These are phyloP conservation scores for Guyanaporus albipodus DNA, from an alignment of 768 basidiomycete genomes.

Conservation along the genomic window DNA sequence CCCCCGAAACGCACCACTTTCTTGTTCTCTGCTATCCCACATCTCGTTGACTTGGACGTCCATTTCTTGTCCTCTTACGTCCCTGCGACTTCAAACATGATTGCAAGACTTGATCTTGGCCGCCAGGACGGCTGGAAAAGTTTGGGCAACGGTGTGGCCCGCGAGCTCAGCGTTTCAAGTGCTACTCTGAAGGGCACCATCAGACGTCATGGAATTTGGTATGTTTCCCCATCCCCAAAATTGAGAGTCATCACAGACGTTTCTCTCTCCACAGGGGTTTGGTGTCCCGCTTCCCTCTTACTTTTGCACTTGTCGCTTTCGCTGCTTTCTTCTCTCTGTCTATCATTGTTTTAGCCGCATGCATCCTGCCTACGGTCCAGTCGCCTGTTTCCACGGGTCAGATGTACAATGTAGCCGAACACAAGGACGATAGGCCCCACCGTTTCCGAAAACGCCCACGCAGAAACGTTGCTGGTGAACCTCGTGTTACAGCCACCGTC, in stretches of 20 bases:
- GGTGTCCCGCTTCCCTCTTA: constrained; percentile 63
- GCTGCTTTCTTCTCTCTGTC: constrained; percentile 46
- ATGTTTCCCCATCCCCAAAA: constrained; percentile 17
- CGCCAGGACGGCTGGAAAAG: constrained; percentile 70
- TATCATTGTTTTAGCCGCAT: constrained; percentile 44
- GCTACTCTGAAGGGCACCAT: constrained; percentile 61
- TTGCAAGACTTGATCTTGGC: constrained; percentile 68
- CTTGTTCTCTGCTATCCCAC: constrained; percentile 38
- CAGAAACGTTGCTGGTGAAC: constrained; percentile 18
- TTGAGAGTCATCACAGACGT: not conserved
- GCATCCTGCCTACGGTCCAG: constrained; percentile 47
- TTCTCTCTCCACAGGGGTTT: constrained; percentile 47
- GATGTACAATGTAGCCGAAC: not conserved
- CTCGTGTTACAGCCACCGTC: constrained; percentile 20
- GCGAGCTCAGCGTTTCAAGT: constrained; percentile 65
- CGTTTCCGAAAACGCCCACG: constrained; percentile 30
- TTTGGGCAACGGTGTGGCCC: constrained; percentile 64
- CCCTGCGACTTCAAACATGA: constrained; percentile 42
- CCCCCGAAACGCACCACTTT: constrained; percentile 31
- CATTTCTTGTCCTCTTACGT: constrained; percentile 56
- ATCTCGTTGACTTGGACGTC: constrained; percentile 46
- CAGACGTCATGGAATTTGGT: constrained; percentile 70
- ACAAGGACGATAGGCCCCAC: constrained; percentile 20
- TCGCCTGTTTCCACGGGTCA: constrained; percentile 21
- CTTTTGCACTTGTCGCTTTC: constrained; percentile 46